Evolutionary conservation across 495 filamentous ascomycete species (phyloP), one percentile per base, ranked within the genome.

Genomic region (Xylaria longipes): DNA sequence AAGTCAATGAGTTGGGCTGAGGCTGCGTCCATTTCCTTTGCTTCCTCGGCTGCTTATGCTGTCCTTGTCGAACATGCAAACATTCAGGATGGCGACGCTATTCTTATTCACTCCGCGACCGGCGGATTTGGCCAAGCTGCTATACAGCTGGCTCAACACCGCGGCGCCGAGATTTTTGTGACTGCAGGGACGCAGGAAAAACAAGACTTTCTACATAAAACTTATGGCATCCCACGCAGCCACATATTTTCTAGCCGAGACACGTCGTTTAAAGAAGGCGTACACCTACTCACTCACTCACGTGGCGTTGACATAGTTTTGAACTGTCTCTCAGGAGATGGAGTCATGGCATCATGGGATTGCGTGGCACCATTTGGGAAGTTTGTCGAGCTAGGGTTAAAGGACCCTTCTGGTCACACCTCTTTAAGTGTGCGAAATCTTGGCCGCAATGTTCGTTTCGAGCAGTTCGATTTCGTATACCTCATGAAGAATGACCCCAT

Each of bases 241-340:
- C 69, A 71, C 50, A 65, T 71, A 17, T 71, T 71, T 52, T 57
- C 61, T n/a, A 65, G 45, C 41, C 58, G 62, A 35, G 69, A 58
- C 29, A 45, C 25, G 9, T 71, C 48, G 11, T 71, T 71, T 29
- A 71, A 67, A 33, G 35, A 65, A 31, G 69, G 69, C 6, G 31
- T 71, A 17, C 41, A 25, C 14, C 15, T 37, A 22, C 27, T 66
- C 17, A 71, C 69, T 3, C 15, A 33, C 33, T 41, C 46, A 1
- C 62, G 69, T 2, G 69, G 69, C 12, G 69, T 71, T n/a, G 60
- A 71, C 41, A 9, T 71, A n/a, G 69, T 71, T 20, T 35, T 71
- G 25, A 91, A 91, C 72, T 88, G 87, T 3, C 72, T 91, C 11
- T 73, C 80, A 0, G 82, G 81, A 9, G 79, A 82, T 25, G 71